Base-by-base conservation (phyloP, 805 yeast species). In the Yamadazyma takamatsuzukensis region DNA sequence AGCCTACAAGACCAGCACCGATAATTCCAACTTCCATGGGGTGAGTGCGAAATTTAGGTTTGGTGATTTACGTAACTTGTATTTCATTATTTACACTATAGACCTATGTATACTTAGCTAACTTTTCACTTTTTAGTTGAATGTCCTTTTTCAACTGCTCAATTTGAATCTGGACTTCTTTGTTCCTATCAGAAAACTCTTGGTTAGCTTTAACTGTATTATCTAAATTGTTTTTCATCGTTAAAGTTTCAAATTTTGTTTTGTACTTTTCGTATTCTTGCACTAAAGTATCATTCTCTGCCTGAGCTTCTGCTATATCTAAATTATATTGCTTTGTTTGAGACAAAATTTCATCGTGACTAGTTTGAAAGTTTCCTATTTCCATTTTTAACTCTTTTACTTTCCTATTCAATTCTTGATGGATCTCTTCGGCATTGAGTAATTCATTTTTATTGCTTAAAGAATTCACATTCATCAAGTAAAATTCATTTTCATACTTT, bases 1-100 rank as follows among this genome's bases (percentile, higher is more conserved):
- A 74, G 0, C 97, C 97, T 2, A 89, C 97, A 5, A 85, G 74
- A 0, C 97, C 97, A 1, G 93, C 95, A 2, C 97, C 97, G 12
- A 89, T 74, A 18, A 89, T 68, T 1, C 76, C 87, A 3, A 66
- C 56, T 3, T 49, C 40, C 18, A 21, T n/a, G n/a, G n/a, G 10
- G 11, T 19, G 22, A 19, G 8, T 19, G 22, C 22, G 22, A 19
- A 19, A 19, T 19, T 11, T n/a, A n/a, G n/a, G n/a, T n/a, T n/a
- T n/a, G n/a, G n/a, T n/a, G n/a, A n/a, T n/a, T n/a, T n/a, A n/a
- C n/a, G n/a, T n/a, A n/a, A n/a, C n/a, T n/a, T n/a, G n/a, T n/a
- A n/a, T n/a, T n/a, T n/a, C n/a, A n/a, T n/a, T n/a, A n/a, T n/a
- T n/a, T n/a, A n/a, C n/a, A n/a, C n/a, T n/a, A n/a, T n/a, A n/a